Evolutionary conservation across 139 green algal species (phyloP), one percentile per base, ranked within the genome.

Genomic region (Auxenochlorella pyrenoidosa): DNA sequence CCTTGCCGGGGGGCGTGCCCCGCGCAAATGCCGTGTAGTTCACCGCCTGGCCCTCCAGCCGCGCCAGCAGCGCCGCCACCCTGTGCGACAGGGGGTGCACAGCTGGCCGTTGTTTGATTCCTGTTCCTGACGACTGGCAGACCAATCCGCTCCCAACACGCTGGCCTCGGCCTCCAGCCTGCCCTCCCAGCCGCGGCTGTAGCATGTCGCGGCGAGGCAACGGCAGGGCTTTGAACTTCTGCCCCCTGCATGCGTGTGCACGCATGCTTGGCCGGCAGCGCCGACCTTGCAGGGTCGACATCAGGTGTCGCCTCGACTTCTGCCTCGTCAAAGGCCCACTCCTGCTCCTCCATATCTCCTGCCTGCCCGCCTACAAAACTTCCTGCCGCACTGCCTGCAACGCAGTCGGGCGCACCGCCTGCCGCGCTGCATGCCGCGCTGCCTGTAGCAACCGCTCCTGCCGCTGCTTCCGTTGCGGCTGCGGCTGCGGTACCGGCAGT

Each of bases 11-110:
- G 6, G 80, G 63, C 0, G 65, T 78, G 41, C 44, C 80, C 4
- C 80, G 63, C 3, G 80, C 80, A 78, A 86, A 86, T 3, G 66
- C 80, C 2, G 30, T 8, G 43, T 86, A 86, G 41, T 86, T 63
- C 41, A 86, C 63, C 16, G 19, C 13, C 30, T 41, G 30, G 13
- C 80, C 63, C 30, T 78, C 80, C 65, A 86, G 80, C 63, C 16
- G 40, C 41, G 30, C 32, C 80, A 86, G 63, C 63, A 86, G 80
- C 19, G 60, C 63, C 12, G 28, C 38, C 19, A 86, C 63, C 65
- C 79, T 84, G 79, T 59, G 3, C 26, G 13, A 22, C 21, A 71
- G 22, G 63, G 26, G 13, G 16, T 63, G 54, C n/a, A n/a, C n/a
- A 63, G 54, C 54, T 63, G 54, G 54, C 2, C 10, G 12, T 63